Base-by-base conservation (phyloP, 306 rosid species). In the Cajanus cajan region DNA sequence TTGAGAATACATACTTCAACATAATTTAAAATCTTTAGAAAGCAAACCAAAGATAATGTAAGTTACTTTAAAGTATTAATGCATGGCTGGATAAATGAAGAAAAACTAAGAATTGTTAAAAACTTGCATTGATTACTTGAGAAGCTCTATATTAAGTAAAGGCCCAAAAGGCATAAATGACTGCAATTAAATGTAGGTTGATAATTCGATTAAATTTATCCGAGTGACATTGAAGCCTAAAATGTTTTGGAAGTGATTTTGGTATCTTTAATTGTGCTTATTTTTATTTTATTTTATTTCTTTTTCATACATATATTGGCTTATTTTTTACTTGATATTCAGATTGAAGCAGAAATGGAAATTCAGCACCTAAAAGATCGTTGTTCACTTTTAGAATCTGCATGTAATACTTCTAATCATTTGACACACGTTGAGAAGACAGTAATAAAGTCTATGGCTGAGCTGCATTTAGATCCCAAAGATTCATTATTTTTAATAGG, bases 401-500 rank as follows among this genome's bases (percentile, higher is more conserved):
- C 83, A 66, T 70, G 76, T 61, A 59, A 83, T 71, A 48, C 68
- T 82, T 77, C 85, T 68, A 52, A 71, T 84, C 75, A 69, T 65
- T 11, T 2, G 39, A 48, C 36, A 75, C 67, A 52, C 67, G 78
- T 18, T 45, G 89, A 86, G 43, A 84, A 83, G 85, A 70, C 68
- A 50, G 79, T 44, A 62, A 72, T 14, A 68, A 80, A 81, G 74
- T 57, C 83, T 64, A 71, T 68, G 51, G 64, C 79, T 69, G 82
- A 81, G 75, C 78, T 63, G 67, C 73, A 72, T 76, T 76, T 87
- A 64, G 97, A 91, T 78, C 82, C 77, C 69, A 48, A 83, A 68
- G 92, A 88, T 72, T 91, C 92, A 54, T 78, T 95, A 33, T 91
- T 74, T 82, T 75, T 95, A 72, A 80, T 87, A 16, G 98, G 98